These are phyloP conservation scores for Saururus chinensis DNA, from an alignment of 164 flowering plant genomes.

Conservation along the genomic window DNA sequence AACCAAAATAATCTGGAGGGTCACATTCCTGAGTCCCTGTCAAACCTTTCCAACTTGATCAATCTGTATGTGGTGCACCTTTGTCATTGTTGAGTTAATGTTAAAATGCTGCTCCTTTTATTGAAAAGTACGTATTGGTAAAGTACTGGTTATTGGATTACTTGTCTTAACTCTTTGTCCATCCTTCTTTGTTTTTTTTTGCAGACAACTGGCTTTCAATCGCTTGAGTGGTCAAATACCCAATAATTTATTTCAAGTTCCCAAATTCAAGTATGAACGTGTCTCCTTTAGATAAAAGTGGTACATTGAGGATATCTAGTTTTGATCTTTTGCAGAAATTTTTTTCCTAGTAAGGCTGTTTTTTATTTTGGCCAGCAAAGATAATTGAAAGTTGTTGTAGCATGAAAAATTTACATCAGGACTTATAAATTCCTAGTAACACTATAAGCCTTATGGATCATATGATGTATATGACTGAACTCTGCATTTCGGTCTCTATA, in stretches of 20 bases:
- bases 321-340: neutral
- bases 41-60: conserved; percentile 46
- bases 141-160: neutral
- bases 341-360: neutral
- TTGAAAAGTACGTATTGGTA: neutral
- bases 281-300: neutral
- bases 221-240: conserved; percentile 66
- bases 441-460: neutral
- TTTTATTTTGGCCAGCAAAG: neutral
- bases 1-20: conserved; percentile 79
- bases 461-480: neutral
- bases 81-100: neutral
- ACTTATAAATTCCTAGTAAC: too few species aligned
- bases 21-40: conserved; percentile 55
- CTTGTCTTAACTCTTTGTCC: neutral
- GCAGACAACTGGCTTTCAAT: conserved; percentile 78
- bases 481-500: too few species aligned
- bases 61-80: conserved; percentile 41
- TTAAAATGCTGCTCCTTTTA: neutral
- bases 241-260: conserved; percentile 38
- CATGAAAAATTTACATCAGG: too few species aligned
- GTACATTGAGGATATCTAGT: too few species aligned
- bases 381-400: too few species aligned
- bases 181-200: conserved; percentile 8
- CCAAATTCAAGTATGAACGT: conserved; percentile 57